Conservation (phyloP, 2,329 filamentous ascomycete genomes). For the Pseudogymnoascus sp. region DNA sequence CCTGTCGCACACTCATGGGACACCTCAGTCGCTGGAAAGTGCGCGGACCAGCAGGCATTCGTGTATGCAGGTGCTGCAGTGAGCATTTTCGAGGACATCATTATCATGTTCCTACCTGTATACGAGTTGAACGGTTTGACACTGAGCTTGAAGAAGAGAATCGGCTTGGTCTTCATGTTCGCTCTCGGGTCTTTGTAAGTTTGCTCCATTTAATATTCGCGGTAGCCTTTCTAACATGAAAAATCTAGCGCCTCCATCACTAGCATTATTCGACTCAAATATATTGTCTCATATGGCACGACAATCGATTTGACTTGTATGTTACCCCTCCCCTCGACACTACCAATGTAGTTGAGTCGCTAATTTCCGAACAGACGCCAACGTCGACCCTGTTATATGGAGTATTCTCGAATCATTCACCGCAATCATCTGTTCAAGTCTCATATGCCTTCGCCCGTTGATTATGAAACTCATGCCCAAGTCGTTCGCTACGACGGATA, state of each 20-base stretch:
- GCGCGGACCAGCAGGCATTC: slow-evolving; percentile 54
- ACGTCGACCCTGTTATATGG: slow-evolving; percentile 22
- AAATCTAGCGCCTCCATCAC: slow-evolving; percentile 19
- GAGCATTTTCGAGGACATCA: slow-evolving; percentile 61
- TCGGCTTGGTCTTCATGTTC: slow-evolving; percentile 58
- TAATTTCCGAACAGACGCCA: slow-evolving; percentile 15
- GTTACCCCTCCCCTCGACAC: neutral
- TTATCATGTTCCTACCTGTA: slow-evolving; percentile 56
- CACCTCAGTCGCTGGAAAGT: slow-evolving; percentile 28
- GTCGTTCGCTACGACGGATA: slow-evolving; percentile 11
- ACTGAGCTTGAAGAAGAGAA: slow-evolving; percentile 55
- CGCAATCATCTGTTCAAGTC: slow-evolving; percentile 22
- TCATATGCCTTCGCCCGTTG: slow-evolving; percentile 21
- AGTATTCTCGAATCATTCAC: slow-evolving; percentile 23
- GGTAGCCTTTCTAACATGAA: slow-evolving; percentile 3
- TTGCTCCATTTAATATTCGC: neutral
- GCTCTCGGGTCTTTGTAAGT: slow-evolving; percentile 57
- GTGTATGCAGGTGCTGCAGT: slow-evolving; percentile 59
- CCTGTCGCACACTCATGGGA: slow-evolving; percentile 19
- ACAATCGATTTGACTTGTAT: slow-evolving; percentile 20
- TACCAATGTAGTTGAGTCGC: neutral
- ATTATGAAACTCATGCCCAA: slow-evolving; percentile 17
- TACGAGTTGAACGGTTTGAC: slow-evolving; percentile 55
- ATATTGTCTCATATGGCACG: slow-evolving; percentile 17
- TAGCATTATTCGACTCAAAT: slow-evolving; percentile 21